Conservation (phyloP, 768 basidiomycete genomes). For the Cyclocybe aegerita region DNA sequence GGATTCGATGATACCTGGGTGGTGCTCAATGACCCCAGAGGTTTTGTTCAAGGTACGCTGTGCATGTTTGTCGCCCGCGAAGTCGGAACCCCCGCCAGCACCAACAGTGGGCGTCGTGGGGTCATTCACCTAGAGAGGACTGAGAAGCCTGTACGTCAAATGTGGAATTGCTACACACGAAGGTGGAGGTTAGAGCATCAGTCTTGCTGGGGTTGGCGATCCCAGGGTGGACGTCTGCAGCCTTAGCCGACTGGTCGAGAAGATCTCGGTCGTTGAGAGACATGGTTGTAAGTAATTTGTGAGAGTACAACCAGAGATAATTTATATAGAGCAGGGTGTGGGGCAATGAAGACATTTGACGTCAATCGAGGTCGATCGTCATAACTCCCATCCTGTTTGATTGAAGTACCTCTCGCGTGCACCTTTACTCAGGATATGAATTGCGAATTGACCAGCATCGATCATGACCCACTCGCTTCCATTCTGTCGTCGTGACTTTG, state of each 20-base stretch:
- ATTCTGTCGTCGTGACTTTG: conserved; percentile 58
- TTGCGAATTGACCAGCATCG: conserved; percentile 77
- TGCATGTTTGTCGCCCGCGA: conserved; percentile 39
- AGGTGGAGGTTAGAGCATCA: conserved; percentile 39
- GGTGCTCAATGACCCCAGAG: conserved; percentile 51
- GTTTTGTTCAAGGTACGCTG: conserved; percentile 36
- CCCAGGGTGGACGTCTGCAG: conserved; percentile 39
- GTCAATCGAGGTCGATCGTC: conserved; percentile 7
- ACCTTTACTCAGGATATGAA: conserved; percentile 70
- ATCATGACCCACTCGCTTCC: conserved; percentile 83
- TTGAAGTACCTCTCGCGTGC: conserved; percentile 70
- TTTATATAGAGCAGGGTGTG: conserved; percentile 8
- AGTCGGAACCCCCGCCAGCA: conserved; percentile 39
- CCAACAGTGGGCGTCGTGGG: conserved; percentile 38
- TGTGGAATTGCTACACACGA: conserved; percentile 31
- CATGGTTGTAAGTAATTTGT: conserved; percentile 25
- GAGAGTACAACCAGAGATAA: neutral
- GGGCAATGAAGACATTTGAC: conserved; percentile 17
- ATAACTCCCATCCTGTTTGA: conserved; percentile 24
- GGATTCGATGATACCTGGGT: conserved; percentile 56
- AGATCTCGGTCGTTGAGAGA: conserved; percentile 26
- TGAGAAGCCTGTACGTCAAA: neutral
- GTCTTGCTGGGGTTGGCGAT: conserved; percentile 39
- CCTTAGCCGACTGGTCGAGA: conserved; percentile 21
- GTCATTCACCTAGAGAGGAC: conserved; percentile 32